Conservation (phyloP, 2,329 filamentous ascomycete genomes). For the Claviceps cyperi region DNA sequence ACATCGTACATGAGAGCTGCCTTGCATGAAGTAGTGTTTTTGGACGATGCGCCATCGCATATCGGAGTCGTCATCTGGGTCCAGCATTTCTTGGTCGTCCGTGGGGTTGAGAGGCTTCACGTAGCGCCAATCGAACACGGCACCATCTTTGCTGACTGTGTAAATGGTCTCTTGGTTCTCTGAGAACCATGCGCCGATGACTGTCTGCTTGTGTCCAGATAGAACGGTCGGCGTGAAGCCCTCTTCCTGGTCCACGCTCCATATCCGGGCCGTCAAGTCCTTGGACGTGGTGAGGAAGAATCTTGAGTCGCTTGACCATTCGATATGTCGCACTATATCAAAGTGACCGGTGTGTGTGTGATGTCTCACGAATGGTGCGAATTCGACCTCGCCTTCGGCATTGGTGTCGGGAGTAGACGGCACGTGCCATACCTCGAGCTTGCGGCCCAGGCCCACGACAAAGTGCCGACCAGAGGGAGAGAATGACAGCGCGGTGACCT, state of each 20-base stretch:
- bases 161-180: slow-evolving; percentile 90
- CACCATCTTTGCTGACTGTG: slow-evolving; percentile 94
- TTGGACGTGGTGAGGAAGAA: slow-evolving; percentile 90
- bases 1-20: slow-evolving; percentile 72
- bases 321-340: slow-evolving; percentile 69
- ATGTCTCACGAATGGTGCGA: slow-evolving; percentile 85
- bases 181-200: slow-evolving; percentile 94
- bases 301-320: slow-evolving; percentile 91
- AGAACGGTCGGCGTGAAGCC: slow-evolving; percentile 82
- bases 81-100: slow-evolving; percentile 44
- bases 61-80: slow-evolving; percentile 46
- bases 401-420: slow-evolving; percentile 76
- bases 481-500: slow-evolving; percentile 73
- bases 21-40: slow-evolving; percentile 87
- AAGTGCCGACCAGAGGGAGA: slow-evolving; percentile 86
- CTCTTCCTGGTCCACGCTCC: slow-evolving; percentile 78
- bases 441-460: slow-evolving; percentile 72
- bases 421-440: slow-evolving; percentile 91
- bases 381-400: slow-evolving; percentile 71
- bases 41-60: slow-evolving; percentile 85
- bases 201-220: slow-evolving; percentile 77
- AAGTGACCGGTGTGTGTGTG: slow-evolving; percentile 79
- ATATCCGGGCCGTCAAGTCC: slow-evolving; percentile 85
- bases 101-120: slow-evolving; percentile 43
- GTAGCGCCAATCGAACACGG: slow-evolving; percentile 88